Evolutionary conservation across 2,329 filamentous ascomycete genomes (phyloP).

Genomic region (Fusarium bulbicola): DNA sequence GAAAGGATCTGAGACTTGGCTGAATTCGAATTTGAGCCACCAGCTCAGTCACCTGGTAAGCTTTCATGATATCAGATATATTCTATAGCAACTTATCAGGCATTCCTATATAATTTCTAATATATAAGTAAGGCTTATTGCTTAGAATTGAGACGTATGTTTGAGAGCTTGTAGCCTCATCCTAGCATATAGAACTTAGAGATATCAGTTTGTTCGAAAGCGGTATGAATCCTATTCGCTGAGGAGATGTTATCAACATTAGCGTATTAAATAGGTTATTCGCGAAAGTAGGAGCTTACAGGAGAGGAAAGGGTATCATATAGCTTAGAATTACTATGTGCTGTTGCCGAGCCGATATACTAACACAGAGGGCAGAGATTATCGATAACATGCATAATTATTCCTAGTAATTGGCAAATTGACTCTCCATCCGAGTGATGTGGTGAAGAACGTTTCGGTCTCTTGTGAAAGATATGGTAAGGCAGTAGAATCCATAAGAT

Average conservation of each 20-base stretch:
- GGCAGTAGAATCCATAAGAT: fast-evolving
- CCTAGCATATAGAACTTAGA: too few relatives aligned
- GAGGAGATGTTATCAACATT: too few relatives aligned
- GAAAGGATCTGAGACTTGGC: background rate
- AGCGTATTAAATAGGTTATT: fast-evolving
- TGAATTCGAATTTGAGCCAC: background rate
- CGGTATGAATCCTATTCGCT: fast-evolving
- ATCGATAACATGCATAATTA: background rate
- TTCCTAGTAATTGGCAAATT: background rate
- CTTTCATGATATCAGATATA: background rate
- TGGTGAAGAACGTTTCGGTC: fast-evolving
- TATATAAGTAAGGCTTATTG: fast-evolving
- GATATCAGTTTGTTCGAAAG: background rate
- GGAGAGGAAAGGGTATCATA: background rate
- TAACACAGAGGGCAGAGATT: background rate
- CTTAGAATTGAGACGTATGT: background rate
- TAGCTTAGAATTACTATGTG: background rate
- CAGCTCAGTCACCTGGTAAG: background rate
- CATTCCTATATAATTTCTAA: fast-evolving
- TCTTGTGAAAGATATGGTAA: too few relatives aligned
- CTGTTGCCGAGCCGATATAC: background rate
- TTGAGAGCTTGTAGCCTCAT: background rate
- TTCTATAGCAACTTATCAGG: background rate
- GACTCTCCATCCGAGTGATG: background rate
- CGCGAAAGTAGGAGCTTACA: fast-evolving